Evolutionary conservation across 352 stramenopile genomes (phyloP).

Genomic region (Pythium dissotocum): DNA sequence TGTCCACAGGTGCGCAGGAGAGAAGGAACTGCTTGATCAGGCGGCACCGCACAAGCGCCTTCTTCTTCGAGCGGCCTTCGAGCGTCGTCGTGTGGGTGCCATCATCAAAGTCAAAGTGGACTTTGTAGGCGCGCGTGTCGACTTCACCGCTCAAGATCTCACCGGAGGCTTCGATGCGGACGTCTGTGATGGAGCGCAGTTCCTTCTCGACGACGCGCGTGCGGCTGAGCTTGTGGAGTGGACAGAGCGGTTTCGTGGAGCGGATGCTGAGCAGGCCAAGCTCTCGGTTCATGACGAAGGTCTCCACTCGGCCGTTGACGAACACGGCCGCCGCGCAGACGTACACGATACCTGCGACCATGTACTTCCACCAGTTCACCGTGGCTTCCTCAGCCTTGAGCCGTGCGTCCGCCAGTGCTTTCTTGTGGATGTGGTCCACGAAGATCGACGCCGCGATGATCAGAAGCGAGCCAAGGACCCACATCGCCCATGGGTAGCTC

Average conservation of each 20-base stretch:
- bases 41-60: constrained; percentile 50
- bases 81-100: constrained; percentile 49
- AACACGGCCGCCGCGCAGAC: constrained; percentile 42
- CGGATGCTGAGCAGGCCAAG: constrained; percentile 35
- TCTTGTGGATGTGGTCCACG: constrained; percentile 47
- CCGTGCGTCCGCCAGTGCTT: constrained; percentile 23
- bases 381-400: constrained; percentile 1
- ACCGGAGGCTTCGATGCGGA: constrained; percentile 60
- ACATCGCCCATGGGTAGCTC: constrained; percentile 63
- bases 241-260: constrained; percentile 55
- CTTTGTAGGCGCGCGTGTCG: constrained; percentile 68
- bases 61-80: constrained; percentile 61
- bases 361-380: constrained; percentile 68
- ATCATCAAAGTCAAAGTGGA: constrained; percentile 76
- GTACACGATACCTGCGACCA: constrained; percentile 58
- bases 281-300: constrained; percentile 61
- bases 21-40: constrained; percentile 59
- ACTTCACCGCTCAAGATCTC: constrained; percentile 66
- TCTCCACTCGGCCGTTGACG: constrained; percentile 58
- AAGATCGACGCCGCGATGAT: constrained; percentile 59
- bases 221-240: constrained; percentile 35
- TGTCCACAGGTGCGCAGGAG: constrained; percentile 9
- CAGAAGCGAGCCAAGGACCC: constrained; percentile 51
- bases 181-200: constrained; percentile 55
- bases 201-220: constrained; percentile 49